Evolutionary conservation across 768 basidiomycete genomes (phyloP).

Genomic region (Tulasnella sp.): DNA sequence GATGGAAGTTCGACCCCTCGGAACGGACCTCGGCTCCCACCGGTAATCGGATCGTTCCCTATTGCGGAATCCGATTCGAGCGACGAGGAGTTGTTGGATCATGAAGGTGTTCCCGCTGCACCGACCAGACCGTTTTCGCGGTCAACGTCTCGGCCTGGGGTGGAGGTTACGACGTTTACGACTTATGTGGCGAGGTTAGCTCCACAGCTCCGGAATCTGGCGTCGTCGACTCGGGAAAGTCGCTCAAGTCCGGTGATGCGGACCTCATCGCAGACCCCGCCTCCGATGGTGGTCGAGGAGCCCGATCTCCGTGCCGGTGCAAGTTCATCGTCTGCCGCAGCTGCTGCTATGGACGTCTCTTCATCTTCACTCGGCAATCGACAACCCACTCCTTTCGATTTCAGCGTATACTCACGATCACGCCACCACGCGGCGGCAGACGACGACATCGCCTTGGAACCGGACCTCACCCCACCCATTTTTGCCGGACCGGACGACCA

Average conservation of each 20-base stretch:
- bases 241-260: too few species aligned
- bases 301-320: background rate
- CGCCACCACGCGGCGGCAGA: background rate
- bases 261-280: too few species aligned
- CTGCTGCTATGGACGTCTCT: too few species aligned
- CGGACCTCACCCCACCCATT: background rate
- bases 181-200: too few species aligned
- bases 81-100: background rate
- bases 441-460: background rate
- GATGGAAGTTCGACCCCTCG: background rate
- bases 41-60: background rate
- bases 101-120: too few species aligned
- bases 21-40: background rate
- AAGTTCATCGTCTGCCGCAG: too few species aligned
- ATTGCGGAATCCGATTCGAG: background rate
- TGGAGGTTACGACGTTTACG: too few species aligned
- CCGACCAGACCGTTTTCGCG: too few species aligned
- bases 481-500: background rate
- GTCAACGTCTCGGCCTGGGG: too few species aligned
- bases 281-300: background rate
- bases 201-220: too few species aligned
- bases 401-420: background rate
- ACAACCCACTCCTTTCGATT: background rate
- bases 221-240: too few species aligned
- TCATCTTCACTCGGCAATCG: background rate